A percentile compares a stretch with the other conserved stretches of the same genome.
Evolutionary conservation across 305 asterid species (phyloP).

Genomic region (Vinca major): DNA sequence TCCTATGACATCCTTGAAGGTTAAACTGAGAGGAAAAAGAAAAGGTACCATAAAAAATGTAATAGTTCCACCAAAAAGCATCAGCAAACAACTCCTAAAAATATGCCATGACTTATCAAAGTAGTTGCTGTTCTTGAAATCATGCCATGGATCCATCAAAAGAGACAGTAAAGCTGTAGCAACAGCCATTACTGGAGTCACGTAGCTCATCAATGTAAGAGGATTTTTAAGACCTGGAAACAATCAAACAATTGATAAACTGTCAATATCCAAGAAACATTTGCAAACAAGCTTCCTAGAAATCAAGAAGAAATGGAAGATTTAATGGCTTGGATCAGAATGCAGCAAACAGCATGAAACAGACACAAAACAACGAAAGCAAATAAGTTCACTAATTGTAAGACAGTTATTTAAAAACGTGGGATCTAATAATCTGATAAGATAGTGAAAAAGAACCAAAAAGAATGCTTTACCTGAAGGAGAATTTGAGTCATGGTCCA

Average conservation of each 20-base stretch:
- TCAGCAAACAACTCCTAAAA: slow-evolving; percentile 69
- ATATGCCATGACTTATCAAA: slow-evolving; percentile 86
- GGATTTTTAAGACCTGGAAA: slow-evolving; percentile 89
- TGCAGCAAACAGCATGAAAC: slow-evolving; percentile 26
- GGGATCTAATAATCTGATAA: background rate
- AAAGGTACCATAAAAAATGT: slow-evolving; percentile 90
- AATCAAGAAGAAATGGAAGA: background rate
- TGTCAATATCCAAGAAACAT: background rate
- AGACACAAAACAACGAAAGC: slow-evolving; percentile 15
- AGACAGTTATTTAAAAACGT: background rate
- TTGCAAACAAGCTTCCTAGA: slow-evolving; percentile 2
- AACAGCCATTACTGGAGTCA: slow-evolving; percentile 91
- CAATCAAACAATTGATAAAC: slow-evolving; percentile 4
- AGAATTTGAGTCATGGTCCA: slow-evolving; percentile 99
- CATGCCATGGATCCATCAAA: slow-evolving; percentile 84
- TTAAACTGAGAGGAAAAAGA: background rate
- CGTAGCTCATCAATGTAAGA: slow-evolving; percentile 90
- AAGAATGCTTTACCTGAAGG: slow-evolving; percentile 61
- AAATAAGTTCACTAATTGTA: slow-evolving; percentile 15
- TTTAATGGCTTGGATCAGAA: slow-evolving; percentile 23
- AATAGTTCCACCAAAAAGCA: slow-evolving; percentile 94
- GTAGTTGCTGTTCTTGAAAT: slow-evolving; percentile 53
- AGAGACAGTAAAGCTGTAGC: slow-evolving; percentile 81
- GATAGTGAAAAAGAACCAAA: background rate
- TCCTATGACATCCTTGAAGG: background rate